Conservation (phyloP, 2,329 filamentous ascomycete species). For the Bipolaris zeicola region DNA sequence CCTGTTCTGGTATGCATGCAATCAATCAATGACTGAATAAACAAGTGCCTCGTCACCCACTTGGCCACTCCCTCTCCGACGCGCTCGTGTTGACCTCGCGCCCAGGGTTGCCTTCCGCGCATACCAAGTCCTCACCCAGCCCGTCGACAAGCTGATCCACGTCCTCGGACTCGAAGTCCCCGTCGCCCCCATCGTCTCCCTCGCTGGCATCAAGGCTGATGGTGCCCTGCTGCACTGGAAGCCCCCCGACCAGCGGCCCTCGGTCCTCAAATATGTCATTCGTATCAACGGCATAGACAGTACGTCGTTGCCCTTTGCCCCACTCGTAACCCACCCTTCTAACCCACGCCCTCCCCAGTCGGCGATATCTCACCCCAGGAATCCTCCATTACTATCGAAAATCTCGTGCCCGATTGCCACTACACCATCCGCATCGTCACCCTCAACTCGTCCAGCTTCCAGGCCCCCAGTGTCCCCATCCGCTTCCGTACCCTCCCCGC, state of each 20-base stretch:
- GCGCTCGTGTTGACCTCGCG: background rate
- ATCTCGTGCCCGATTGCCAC: conserved; percentile 82
- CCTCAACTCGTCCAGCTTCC: conserved; percentile 89
- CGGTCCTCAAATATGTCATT: conserved; percentile 85
- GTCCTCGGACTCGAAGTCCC: conserved; percentile 95
- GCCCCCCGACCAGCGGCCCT: conserved; percentile 66
- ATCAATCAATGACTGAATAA: background rate
- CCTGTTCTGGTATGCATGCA: conserved; percentile 40
- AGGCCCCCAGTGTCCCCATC: conserved; percentile 83
- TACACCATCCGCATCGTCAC: conserved; percentile 95
- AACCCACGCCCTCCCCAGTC: conserved; percentile 57
- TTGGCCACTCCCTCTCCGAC: background rate
- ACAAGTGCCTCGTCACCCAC: background rate
- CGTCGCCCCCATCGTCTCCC: conserved; percentile 82
- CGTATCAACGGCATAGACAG: conserved; percentile 93
- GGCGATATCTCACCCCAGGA: conserved; percentile 83
- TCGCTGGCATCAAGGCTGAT: conserved; percentile 86
- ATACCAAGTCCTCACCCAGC: conserved; percentile 86
- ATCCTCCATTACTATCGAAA: conserved; percentile 88
- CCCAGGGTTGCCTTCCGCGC: conserved; percentile 81
- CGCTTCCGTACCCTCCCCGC: conserved; percentile 72
- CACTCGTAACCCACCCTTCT: conserved; percentile 13
- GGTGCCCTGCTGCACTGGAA: conserved; percentile 93
- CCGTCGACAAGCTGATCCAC: conserved; percentile 86
- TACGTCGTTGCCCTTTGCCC: conserved; percentile 51